phyloP scores from a whole-genome alignment of 2,329 filamentous ascomycete genomes.

The Botrytis galanthina region DNA sequence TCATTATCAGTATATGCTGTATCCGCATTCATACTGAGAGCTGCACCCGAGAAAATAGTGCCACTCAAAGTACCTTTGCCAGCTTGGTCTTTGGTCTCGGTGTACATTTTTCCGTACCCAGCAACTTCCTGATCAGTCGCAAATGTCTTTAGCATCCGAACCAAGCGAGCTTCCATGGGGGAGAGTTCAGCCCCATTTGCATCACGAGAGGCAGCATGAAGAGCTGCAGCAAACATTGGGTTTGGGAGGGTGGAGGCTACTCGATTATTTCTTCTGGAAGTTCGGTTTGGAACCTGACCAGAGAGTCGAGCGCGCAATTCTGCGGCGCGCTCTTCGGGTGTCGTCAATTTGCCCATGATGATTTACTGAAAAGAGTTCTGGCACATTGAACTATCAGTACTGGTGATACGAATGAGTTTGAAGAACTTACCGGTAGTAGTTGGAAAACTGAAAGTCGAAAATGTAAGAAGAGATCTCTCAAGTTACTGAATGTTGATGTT shows the following conservation, averaged over 20 bases:
- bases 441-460: too few species aligned
- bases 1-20: neutral
- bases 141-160: neutral
- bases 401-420: too few species aligned
- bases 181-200: neutral
- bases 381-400: too few species aligned
- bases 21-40: neutral
- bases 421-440: too few species aligned
- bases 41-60: neutral
- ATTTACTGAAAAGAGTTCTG: neutral
- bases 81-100: neutral
- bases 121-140: neutral
- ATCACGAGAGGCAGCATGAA: neutral
- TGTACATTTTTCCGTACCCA: neutral
- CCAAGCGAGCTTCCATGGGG: neutral
- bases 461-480: too few species aligned
- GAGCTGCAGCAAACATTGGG: neutral
- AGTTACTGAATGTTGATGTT: too few species aligned
- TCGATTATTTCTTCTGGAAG: neutral
- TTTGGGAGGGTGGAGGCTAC: neutral
- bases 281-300: neutral
- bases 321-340: neutral
- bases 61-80: too few species aligned
- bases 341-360: neutral
- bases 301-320: neutral